Evolutionary conservation across 176 grass and related monocot species (phyloP).

Genomic region (Neostapfia colusana): DNA sequence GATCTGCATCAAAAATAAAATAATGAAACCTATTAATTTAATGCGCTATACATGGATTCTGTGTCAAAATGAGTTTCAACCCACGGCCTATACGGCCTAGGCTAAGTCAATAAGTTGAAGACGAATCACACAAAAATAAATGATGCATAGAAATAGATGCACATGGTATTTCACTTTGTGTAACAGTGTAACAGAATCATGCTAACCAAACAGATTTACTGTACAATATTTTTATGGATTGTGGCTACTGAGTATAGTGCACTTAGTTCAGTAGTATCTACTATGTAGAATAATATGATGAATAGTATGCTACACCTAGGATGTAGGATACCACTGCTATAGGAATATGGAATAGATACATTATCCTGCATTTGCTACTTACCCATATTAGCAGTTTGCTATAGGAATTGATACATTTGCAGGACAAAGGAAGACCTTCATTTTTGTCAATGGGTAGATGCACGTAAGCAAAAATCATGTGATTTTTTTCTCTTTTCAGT

Average conservation of each 20-base stretch:
- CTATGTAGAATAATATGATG: background rate
- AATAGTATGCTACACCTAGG: background rate
- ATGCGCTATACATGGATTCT: conserved; percentile 2
- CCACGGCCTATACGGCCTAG: conserved; percentile 2
- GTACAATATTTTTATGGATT: background rate
- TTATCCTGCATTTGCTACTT: background rate
- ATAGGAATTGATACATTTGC: background rate
- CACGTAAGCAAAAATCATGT: background rate
- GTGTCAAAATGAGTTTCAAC: background rate
- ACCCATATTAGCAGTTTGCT: background rate
- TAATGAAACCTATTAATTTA: conserved; percentile 30
- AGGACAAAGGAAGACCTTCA: background rate
- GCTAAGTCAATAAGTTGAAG: conserved; percentile 4
- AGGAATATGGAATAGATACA: conserved; percentile 1
- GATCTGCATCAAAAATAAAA: conserved; percentile 54
- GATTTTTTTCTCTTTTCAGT: background rate
- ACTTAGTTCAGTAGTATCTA: background rate
- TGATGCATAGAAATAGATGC: conserved; percentile 1
- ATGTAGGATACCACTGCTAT: background rate
- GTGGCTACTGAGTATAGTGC: background rate
- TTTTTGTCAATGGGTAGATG: background rate
- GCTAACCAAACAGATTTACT: background rate
- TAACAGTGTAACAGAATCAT: background rate
- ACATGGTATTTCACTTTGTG: background rate
- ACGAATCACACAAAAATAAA: conserved; percentile 1